Evolutionary conservation across 2,329 filamentous ascomycete genomes (phyloP).

Genomic region (Epichloe sibirici): DNA sequence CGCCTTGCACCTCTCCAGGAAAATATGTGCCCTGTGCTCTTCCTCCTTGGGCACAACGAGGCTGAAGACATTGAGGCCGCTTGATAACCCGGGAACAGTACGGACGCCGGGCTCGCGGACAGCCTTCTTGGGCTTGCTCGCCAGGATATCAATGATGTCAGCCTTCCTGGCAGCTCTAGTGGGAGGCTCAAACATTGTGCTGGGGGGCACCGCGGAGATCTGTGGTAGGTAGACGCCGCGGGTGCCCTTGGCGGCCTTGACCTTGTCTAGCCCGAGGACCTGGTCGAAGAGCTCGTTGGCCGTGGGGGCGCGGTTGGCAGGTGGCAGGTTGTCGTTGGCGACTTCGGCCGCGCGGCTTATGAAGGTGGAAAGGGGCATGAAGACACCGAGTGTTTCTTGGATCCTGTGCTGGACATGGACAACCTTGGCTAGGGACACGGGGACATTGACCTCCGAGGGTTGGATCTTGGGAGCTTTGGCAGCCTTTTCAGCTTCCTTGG

Average conservation of each 20-base stretch:
- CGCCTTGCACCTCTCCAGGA: conserved; percentile 75
- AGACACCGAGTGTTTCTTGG: conserved; percentile 63
- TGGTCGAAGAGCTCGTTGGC: conserved; percentile 81
- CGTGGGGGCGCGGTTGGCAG: conserved; percentile 47
- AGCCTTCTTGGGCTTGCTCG: conserved; percentile 13
- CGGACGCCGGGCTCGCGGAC: conserved; percentile 14
- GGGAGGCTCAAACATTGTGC: conserved; percentile 25
- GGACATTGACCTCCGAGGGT: conserved; percentile 51
- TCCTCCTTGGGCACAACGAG: conserved; percentile 69
- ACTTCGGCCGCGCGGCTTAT: conserved; percentile 73
- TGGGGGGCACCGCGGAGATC: conserved; percentile 44
- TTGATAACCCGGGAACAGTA: conserved; percentile 34
- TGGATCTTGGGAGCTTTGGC: conserved; percentile 31
- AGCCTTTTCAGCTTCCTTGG: conserved; percentile 25
- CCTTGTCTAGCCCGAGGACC: conserved; percentile 56
- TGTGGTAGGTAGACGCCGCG: conserved; percentile 60
- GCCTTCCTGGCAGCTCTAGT: conserved; percentile 22
- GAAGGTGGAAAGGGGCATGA: conserved; percentile 75
- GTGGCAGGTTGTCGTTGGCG: conserved; percentile 78
- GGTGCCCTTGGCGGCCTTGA: conserved; percentile 35
- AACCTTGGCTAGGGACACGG: conserved; percentile 69
- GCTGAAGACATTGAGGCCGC: conserved; percentile 65
- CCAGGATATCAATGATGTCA: conserved; percentile 77
- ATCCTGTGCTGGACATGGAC: conserved; percentile 72
- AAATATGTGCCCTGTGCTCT: conserved; percentile 67